phyloP scores from a whole-genome alignment of 108 stramenopile species.

The Cylindrotheca closterium region DNA sequence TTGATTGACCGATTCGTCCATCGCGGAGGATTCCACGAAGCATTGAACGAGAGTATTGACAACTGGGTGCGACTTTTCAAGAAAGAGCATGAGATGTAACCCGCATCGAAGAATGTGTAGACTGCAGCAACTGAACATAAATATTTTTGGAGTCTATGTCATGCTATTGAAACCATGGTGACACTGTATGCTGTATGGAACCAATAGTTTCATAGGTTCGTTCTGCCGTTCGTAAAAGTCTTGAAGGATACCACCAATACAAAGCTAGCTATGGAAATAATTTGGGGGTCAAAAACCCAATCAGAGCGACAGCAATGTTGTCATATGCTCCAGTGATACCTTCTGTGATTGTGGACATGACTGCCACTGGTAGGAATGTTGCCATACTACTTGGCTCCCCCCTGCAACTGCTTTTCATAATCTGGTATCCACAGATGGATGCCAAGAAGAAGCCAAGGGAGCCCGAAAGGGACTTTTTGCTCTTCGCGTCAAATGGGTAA shows the following conservation, averaged over 20 bases:
- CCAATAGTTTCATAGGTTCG: too few species aligned
- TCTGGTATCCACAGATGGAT: conserved; percentile 1
- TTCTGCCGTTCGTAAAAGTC: too few species aligned
- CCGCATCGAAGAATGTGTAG: not conserved
- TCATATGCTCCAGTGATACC: conserved; percentile 8
- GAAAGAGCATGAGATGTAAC: conserved; percentile 20
- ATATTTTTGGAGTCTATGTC: too few species aligned
- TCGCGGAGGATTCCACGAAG: conserved; percentile 72
- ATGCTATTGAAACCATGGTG: conserved; percentile 2
- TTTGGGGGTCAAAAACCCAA: not conserved
- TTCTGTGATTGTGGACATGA: conserved; percentile 6
- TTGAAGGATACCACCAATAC: too few species aligned
- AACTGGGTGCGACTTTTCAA: conserved; percentile 76
- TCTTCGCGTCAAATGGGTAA: conserved; percentile 8
- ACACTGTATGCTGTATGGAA: too few species aligned
- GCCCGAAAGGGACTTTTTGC: conserved; percentile 10
- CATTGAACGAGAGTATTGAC: conserved; percentile 63
- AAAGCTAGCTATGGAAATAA: not conserved
- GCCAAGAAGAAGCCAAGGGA: conserved; percentile 16
- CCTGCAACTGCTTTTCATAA: not conserved
- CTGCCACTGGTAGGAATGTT: not conserved
- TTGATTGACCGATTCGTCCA: conserved; percentile 74
- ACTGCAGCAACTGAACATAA: not conserved
- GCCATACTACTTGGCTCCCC: not conserved
- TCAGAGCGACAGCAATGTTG: conserved; percentile 5